These are phyloP conservation scores for Penicillium sp. DNA, from an alignment of 2,329 filamentous ascomycete genomes.

Conservation along the genomic window DNA sequence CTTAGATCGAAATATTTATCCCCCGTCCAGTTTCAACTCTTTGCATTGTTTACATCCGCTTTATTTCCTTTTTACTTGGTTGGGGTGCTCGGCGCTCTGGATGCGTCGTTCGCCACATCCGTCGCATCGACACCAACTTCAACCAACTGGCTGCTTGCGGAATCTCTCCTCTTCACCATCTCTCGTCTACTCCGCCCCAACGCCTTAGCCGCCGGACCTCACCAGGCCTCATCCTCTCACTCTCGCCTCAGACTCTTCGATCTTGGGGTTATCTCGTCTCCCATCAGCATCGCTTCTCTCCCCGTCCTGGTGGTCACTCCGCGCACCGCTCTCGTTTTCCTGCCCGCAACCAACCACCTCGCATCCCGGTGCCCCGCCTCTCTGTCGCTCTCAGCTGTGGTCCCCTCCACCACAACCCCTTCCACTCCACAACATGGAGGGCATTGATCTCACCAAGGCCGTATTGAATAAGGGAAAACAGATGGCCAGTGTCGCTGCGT, in stretches of 20 bases:
- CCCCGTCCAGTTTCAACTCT: background rate
- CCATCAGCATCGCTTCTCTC: background rate
- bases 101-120: conserved; percentile 28
- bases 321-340: conserved; percentile 11
- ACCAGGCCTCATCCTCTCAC: background rate
- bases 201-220: background rate
- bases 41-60: background rate
- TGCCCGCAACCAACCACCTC: conserved; percentile 22
- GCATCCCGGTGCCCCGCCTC: conserved; percentile 28
- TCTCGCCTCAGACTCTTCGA: background rate
- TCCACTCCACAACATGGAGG: conserved; percentile 57
- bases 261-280: background rate
- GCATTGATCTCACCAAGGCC: conserved; percentile 64
- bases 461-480: conserved; percentile 68
- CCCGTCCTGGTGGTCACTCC: background rate
- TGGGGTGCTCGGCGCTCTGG: background rate
- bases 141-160: conserved; percentile 27
- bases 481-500: conserved; percentile 54
- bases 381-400: conserved; percentile 26
- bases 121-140: conserved; percentile 11
- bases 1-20: no score
- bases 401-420: conserved; percentile 13
- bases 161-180: conserved; percentile 8
- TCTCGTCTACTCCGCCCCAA: background rate
- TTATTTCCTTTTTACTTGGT: conserved; percentile 1